These are phyloP conservation scores for Cryptococcus sp. DNA, from an alignment of 1,284 basidiomycete species.

Conservation along the genomic window DNA sequence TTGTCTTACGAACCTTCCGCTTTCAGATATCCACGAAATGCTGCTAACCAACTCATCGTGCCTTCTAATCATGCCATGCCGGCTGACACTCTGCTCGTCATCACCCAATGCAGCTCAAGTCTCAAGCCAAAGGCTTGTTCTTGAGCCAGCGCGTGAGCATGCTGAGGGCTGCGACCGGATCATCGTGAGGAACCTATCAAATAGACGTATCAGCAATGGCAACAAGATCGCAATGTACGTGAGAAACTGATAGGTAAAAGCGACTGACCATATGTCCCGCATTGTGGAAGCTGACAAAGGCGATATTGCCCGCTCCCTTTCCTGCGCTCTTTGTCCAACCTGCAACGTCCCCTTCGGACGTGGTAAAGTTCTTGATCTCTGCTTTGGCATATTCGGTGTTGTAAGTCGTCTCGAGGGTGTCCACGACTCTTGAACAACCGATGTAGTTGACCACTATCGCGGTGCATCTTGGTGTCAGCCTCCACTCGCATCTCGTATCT, in stretches of 20 bases:
- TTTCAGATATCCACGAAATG: too few species aligned
- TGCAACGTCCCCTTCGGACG: constrained; percentile 40
- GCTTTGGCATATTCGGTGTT: constrained; percentile 63
- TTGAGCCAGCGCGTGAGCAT: constrained; percentile 62
- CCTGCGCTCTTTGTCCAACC: constrained; percentile 60
- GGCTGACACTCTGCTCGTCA: background rate
- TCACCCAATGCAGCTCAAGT: background rate
- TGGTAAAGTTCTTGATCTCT: constrained; percentile 60
- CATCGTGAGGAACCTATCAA: constrained; percentile 69
- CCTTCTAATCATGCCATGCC: background rate
- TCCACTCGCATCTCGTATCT: background rate
- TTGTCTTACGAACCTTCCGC: too few species aligned
- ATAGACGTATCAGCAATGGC: constrained; percentile 2
- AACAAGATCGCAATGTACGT: background rate
- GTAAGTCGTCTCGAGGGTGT: constrained; percentile 59
- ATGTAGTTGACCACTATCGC: constrained; percentile 40
- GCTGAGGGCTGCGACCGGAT: constrained; percentile 70
- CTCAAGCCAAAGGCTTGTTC: constrained; percentile 55
- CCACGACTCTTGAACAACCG: constrained; percentile 45
- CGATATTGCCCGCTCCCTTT: constrained; percentile 69
- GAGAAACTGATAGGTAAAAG: background rate
- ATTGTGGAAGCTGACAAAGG: constrained; percentile 70
- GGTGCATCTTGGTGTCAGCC: background rate
- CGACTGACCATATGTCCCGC: constrained; percentile 70
- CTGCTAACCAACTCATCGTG: background rate